phyloP scores from a whole-genome alignment of 257 asterid species.

The Ilex asprella region DNA sequence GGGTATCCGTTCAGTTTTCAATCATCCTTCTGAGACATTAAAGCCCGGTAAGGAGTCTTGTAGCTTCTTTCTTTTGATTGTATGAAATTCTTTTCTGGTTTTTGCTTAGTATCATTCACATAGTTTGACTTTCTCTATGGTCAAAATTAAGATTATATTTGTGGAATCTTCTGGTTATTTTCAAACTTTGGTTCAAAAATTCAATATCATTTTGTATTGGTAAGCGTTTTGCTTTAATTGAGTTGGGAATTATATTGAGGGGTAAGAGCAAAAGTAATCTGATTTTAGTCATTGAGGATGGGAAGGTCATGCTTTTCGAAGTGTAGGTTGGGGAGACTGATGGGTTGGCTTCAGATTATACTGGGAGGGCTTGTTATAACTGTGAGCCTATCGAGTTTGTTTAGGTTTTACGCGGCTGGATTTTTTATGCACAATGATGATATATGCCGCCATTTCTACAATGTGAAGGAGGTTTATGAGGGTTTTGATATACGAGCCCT shows the following conservation, averaged over 20 bases:
- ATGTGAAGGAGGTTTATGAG: conserved; percentile 22
- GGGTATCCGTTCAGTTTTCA: no score
- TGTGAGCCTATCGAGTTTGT: conserved; percentile 63
- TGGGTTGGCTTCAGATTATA: conserved; percentile 61
- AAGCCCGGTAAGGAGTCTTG: no score
- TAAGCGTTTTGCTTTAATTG: background rate
- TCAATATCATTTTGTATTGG: background rate
- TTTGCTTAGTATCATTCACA: no score
- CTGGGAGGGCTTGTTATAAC: conserved; percentile 63
- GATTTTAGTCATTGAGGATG: conserved; percentile 23
- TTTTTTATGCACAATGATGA: conserved; percentile 64
- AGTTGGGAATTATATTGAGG: background rate
- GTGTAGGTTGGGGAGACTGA: conserved; percentile 46
- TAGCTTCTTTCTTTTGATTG: no score
- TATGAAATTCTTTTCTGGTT: no score
- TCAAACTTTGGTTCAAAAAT: no score
- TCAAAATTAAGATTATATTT: no score
- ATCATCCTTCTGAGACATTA: no score
- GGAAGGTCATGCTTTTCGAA: conserved; percentile 37
- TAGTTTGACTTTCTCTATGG: no score
- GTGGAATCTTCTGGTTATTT: no score
- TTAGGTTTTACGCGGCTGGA: conserved; percentile 57
- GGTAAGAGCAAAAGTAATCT: background rate
- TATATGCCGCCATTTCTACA: conserved; percentile 54
- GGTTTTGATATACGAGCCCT: conserved; percentile 37